phyloP scores from a whole-genome alignment of 495 filamentous ascomycete species.

The Hypoxylon trugodes region DNA sequence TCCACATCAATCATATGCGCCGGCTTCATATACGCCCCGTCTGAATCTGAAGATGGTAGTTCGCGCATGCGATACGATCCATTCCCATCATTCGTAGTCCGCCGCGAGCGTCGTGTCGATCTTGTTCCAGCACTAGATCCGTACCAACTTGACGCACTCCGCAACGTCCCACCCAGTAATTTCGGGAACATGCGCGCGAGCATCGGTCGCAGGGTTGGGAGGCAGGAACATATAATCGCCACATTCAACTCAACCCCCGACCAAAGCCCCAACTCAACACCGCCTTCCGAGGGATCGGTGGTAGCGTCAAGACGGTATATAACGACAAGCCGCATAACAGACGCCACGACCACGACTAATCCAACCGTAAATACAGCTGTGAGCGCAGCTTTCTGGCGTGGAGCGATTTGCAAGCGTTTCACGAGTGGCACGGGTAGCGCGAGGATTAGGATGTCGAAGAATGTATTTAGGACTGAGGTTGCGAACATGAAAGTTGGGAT shows the following conservation, averaged over 20 bases:
- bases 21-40: background rate
- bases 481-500: conserved; percentile 34
- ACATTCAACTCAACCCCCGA: conserved; percentile 45
- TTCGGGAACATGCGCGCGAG: conserved; percentile 33
- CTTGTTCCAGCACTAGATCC: background rate
- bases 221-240: conserved; percentile 46
- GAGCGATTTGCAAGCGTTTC: conserved; percentile 28
- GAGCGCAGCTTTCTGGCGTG: conserved; percentile 32
- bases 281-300: conserved; percentile 16
- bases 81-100: background rate
- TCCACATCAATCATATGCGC: conserved; percentile 4
- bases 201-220: conserved; percentile 45
- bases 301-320: conserved; percentile 7
- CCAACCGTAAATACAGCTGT: conserved; percentile 44
- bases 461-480: conserved; percentile 45
- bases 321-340: conserved; percentile 43
- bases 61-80: conserved; percentile 15
- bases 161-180: conserved; percentile 2
- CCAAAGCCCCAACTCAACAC: conserved; percentile 32
- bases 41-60: conserved; percentile 2
- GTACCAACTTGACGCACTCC: conserved; percentile 1
- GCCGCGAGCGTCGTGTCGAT: background rate
- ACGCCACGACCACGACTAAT: conserved; percentile 40
- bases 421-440: conserved; percentile 31
- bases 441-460: conserved; percentile 40